phyloP scores from a whole-genome alignment of 495 filamentous ascomycete genomes.

The Daldinia concentrica region DNA sequence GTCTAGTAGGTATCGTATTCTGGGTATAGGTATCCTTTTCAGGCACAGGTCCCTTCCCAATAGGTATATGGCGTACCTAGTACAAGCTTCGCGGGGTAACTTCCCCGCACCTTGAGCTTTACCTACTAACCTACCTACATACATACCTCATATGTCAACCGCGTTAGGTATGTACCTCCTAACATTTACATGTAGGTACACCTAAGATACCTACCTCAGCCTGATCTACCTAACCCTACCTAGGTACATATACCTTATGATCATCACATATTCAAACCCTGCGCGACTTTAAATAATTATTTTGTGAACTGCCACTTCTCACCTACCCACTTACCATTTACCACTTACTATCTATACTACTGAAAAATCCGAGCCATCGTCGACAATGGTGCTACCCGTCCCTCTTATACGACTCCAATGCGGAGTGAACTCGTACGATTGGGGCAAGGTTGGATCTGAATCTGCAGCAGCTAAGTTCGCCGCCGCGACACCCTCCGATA shows the following conservation, averaged over 20 bases:
- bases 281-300: not conserved
- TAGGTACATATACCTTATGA: too few relatives aligned
- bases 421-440: conserved; percentile 98
- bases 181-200: too few relatives aligned
- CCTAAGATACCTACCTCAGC: too few relatives aligned
- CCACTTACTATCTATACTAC: not conserved
- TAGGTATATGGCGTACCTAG: not conserved
- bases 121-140: too few relatives aligned
- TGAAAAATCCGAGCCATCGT: conserved; percentile 7
- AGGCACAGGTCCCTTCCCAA: too few relatives aligned
- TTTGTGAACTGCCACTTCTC: not conserved
- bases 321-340: not conserved
- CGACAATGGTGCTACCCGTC: conserved; percentile 70
- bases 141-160: not conserved
- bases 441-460: conserved; percentile 89
- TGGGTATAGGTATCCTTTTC: too few relatives aligned
- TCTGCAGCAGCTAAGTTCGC: conserved; percentile 84
- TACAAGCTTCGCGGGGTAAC: conserved; percentile 23
- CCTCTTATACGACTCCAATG: conserved; percentile 93
- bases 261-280: not conserved
- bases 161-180: not conserved
- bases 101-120: conserved; percentile 22
- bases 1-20: too few relatives aligned
- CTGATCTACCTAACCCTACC: too few relatives aligned
- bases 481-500: conserved; percentile 73